Percentiles rank a stretch among this genome's conserved stretches.
phyloP scores from a whole-genome alignment of 805 yeast species.

The Cyberlindnera xishuangbannaensis region DNA sequence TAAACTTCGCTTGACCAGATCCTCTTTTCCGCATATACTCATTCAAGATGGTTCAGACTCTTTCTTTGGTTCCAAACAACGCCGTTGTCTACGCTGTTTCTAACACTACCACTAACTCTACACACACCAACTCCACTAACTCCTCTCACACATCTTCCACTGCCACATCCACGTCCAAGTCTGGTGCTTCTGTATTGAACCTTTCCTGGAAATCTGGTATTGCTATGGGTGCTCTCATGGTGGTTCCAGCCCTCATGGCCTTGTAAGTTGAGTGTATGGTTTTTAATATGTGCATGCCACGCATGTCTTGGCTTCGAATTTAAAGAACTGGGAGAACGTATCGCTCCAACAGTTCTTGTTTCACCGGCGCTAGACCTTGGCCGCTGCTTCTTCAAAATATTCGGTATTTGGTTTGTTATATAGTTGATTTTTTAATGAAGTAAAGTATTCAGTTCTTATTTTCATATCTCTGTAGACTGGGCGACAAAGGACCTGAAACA shows the following conservation, averaged over 20 bases:
- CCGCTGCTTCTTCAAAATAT: background rate
- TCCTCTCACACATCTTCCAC: constrained; percentile 1
- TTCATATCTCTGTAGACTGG: too few relatives aligned
- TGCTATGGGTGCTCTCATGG: constrained; percentile 33
- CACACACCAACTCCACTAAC: constrained; percentile 11
- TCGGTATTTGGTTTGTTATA: background rate
- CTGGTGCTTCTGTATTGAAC: constrained; percentile 28
- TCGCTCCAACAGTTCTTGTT: too few relatives aligned
- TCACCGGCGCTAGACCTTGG: too few relatives aligned
- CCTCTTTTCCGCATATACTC: too few relatives aligned
- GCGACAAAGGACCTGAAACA: too few relatives aligned
- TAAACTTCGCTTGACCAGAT: too few relatives aligned
- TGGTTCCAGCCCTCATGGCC: constrained; percentile 30
- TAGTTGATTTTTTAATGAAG: too few relatives aligned
- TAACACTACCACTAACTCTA: constrained; percentile 18
- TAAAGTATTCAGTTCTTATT: too few relatives aligned
- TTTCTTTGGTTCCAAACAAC: constrained; percentile 24
- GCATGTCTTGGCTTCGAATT: too few relatives aligned
- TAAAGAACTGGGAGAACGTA: too few relatives aligned
- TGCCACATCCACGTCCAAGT: constrained; percentile 22
- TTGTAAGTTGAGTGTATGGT: constrained; percentile 2
- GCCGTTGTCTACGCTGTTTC: constrained; percentile 26
- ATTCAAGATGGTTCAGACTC: constrained; percentile 20
- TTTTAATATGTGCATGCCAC: constrained; percentile 1
- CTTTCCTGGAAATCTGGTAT: constrained; percentile 37